Conservation (phyloP, 352 stramenopile species). For the Globisporangium echinulatum region DNA sequence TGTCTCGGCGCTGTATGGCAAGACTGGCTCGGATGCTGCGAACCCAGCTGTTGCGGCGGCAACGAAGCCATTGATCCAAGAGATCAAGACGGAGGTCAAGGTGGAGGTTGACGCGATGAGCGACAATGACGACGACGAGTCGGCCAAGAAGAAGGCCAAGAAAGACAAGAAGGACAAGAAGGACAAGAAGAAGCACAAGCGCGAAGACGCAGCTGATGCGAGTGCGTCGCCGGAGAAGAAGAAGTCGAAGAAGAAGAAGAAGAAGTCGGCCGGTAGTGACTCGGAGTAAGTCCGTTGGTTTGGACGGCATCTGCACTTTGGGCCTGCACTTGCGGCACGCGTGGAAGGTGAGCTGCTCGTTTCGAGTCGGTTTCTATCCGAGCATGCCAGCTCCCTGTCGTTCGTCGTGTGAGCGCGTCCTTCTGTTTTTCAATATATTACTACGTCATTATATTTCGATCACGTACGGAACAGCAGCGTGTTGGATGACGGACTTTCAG, state of each 20-base stretch:
- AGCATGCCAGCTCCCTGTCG: too few relatives aligned
- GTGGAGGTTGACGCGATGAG: conserved; percentile 36
- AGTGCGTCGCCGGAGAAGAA: conserved; percentile 82
- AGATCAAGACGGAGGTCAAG: conserved; percentile 54
- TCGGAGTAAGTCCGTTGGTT: conserved; percentile 38
- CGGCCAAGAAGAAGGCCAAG: conserved; percentile 47
- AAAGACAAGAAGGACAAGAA: conserved; percentile 81
- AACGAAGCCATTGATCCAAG: conserved; percentile 21
- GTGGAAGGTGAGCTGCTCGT: not conserved
- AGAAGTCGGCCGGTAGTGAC: conserved; percentile 70
- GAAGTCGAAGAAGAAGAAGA: conserved; percentile 87
- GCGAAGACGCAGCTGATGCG: conserved; percentile 38
- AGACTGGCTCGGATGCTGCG: conserved; percentile 4
- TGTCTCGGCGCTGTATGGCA: conserved; percentile 64
- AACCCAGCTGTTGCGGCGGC: too few relatives aligned
- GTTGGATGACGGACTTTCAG: not conserved
- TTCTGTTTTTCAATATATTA: conserved; percentile 12
- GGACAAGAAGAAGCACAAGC: conserved; percentile 59
- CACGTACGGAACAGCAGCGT: not conserved
- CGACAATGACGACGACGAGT: conserved; percentile 30
- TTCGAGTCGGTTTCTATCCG: not conserved
- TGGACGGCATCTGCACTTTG: too few relatives aligned
- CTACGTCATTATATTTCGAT: conserved; percentile 15
- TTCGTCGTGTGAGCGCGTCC: not conserved
- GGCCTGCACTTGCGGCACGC: not conserved